Conservation (phyloP, 179 eudicot genomes). For the Camellia oleifera region DNA sequence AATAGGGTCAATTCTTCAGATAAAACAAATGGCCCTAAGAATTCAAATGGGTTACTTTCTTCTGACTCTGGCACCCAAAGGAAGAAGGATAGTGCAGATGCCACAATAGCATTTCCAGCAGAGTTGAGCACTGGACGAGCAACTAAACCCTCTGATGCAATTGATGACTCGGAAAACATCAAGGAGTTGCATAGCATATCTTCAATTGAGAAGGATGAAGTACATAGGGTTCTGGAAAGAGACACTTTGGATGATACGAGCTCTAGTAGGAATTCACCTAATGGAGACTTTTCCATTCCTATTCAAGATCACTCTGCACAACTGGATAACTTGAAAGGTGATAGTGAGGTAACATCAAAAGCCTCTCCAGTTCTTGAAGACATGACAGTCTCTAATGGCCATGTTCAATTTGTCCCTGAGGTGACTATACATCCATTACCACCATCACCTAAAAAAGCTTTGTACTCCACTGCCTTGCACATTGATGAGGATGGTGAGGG, state of each 20-base stretch:
- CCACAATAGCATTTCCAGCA: slow-evolving; percentile 12
- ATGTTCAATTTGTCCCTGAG: slow-evolving; percentile 19
- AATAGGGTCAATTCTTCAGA: slow-evolving; percentile 32
- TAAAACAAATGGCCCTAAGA: slow-evolving; percentile 26
- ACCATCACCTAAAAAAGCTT: slow-evolving; percentile 26
- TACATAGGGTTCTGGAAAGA: slow-evolving; percentile 14
- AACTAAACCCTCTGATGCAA: slow-evolving; percentile 14
- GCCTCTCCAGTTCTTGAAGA: slow-evolving; percentile 21
- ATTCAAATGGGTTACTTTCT: slow-evolving; percentile 17
- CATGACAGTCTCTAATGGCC: slow-evolving; percentile 18
- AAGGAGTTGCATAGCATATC: slow-evolving; percentile 45
- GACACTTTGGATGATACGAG: slow-evolving; percentile 24
- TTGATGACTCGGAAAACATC: slow-evolving; percentile 33
- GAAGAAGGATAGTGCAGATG: slow-evolving; percentile 19
- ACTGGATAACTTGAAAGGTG: slow-evolving; percentile 17
- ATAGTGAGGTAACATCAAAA: slow-evolving; percentile 17
- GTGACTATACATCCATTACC: slow-evolving; percentile 26
- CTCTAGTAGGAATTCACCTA: slow-evolving; percentile 1
- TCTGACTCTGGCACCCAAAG: slow-evolving; percentile 27
- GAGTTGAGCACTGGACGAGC: slow-evolving; percentile 17
- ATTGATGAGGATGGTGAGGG: slow-evolving; percentile 18
- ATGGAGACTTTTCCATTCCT: slow-evolving; percentile 8
- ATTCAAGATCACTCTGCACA: slow-evolving; percentile 20
- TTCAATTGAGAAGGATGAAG: slow-evolving; percentile 30
- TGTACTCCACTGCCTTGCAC: slow-evolving; percentile 12